Base-by-base conservation (phyloP, 306 rosid species). In the Pyrus bretschneideri region DNA sequence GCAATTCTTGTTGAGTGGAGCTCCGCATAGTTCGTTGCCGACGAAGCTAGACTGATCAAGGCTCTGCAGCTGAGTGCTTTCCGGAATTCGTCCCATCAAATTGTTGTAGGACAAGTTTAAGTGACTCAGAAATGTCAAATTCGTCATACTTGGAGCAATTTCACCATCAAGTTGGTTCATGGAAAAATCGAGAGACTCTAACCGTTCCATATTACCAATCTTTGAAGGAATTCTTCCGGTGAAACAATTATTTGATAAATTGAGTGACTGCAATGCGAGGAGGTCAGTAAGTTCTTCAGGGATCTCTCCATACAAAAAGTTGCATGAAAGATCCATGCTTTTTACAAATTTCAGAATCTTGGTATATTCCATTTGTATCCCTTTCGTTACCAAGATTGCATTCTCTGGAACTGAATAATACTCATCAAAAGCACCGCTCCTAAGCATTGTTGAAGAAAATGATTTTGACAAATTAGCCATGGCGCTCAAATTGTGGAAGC, bases 111-210 rank as follows among this genome's bases (percentile, higher is more conserved):
- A 35, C 2, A 35, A 35, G 40, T 35, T 35, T 6, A 35, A 35
- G 40, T 35, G 40, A 35, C 40, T 35, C 2, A 35, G 40, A 35
- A 35, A 35, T 35, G 40, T 35, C 40, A 35, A 35, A 35, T 35
- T 35, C 1, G 61, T 15, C 27, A 58, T 38, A 69, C 69, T 58
- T 38, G 29, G 45, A 8, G 80, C 69, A 33, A 77, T 69, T 68
- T 69, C 46, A 67, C 80, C 75, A 10, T 25, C n/a, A 4, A 69
- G 69, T 23, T 29, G 80, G 60, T 69, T 68, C 7, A 54, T 57
- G 0, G 80, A 77, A 4, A 77, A 29, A 21, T 77, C 80, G 6
- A 77, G 46, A 40, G 62, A 69, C 49, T 77, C 75, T 35, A 77
- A 21, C 27, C 11, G 3, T 6, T 1, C 21, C 80, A 69, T 68